phyloP scores from a whole-genome alignment of 345 rosid genomes.

The Salix exigua region DNA sequence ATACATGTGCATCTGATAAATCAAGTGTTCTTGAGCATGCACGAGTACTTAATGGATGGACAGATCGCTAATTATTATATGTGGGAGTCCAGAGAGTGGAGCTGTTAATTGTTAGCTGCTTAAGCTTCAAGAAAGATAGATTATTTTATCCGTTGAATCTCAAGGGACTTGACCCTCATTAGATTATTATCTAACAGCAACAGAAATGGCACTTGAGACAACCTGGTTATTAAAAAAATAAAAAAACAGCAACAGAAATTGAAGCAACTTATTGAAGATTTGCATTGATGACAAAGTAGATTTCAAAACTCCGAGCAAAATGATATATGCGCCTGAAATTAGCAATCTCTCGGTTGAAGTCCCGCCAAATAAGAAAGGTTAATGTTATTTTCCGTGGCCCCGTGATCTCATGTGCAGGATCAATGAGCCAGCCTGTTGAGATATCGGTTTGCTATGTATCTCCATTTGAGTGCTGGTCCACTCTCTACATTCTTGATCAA shows the following conservation, averaged over 20 bases:
- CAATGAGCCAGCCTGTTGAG: constrained; percentile 5
- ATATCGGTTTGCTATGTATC: constrained; percentile 2
- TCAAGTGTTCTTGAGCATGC: background rate
- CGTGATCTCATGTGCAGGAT: constrained; percentile 6
- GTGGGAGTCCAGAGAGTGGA: no score
- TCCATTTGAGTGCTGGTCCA: constrained; percentile 11
- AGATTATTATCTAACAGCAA: background rate
- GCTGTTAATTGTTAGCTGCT: no score
- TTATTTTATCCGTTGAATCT: background rate
- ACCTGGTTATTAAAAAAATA: no score
- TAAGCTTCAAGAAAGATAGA: no score
- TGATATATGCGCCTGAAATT: background rate
- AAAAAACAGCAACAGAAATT: background rate
- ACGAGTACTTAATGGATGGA: background rate
- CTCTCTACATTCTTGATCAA: background rate
- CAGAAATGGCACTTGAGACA: no score
- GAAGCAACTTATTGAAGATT: no score
- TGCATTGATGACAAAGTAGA: background rate
- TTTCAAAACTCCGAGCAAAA: background rate
- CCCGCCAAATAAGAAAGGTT: background rate
- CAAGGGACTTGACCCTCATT: background rate
- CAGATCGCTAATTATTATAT: background rate
- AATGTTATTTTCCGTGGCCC: constrained; percentile 11
- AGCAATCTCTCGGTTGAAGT: background rate
- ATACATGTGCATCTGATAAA: background rate